Percentiles rank a stretch among this genome's conserved stretches.
phyloP scores from a whole-genome alignment of 2,329 filamentous ascomycete species.

The Sporothrix inflata region DNA sequence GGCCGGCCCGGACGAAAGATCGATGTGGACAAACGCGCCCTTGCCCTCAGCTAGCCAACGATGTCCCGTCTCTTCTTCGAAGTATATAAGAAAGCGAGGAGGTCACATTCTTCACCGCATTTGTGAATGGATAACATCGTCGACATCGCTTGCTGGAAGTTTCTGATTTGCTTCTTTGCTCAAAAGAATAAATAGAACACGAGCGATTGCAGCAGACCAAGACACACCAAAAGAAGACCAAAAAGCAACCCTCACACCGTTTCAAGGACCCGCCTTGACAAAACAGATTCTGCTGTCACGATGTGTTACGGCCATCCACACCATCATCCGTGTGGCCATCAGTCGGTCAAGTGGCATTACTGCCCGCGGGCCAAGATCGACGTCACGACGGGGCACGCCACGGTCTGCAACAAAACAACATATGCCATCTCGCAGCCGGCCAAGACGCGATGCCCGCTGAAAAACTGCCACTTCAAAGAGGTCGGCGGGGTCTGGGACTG shows the following conservation, averaged over 20 bases:
- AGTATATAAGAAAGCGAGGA: slow-evolving; percentile 14
- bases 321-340: slow-evolving; percentile 56
- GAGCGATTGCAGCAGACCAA: background rate
- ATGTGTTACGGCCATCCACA: slow-evolving; percentile 62
- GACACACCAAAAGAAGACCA: background rate
- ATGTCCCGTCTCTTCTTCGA: background rate
- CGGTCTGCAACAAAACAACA: slow-evolving; percentile 53
- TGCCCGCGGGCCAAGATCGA: slow-evolving; percentile 55
- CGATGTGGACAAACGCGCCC: background rate
- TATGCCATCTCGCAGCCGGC: slow-evolving; percentile 52
- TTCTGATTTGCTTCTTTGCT: too few relatives aligned
- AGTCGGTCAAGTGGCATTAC: slow-evolving; percentile 60
- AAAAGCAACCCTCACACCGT: background rate
- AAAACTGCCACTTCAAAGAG: slow-evolving; percentile 55
- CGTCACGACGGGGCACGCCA: slow-evolving; percentile 53
- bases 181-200: background rate
- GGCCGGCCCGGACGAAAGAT: background rate
- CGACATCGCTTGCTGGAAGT: background rate
- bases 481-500: slow-evolving; percentile 58
- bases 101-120: background rate
- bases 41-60: background rate
- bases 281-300: too few relatives aligned
- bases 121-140: background rate
- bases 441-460: slow-evolving; percentile 51
- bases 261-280: background rate